A percentile compares a stretch with the other conserved stretches of the same genome.
Conservation (phyloP, 2,329 filamentous ascomycete species). For the Simplicillium aogashimaense region DNA sequence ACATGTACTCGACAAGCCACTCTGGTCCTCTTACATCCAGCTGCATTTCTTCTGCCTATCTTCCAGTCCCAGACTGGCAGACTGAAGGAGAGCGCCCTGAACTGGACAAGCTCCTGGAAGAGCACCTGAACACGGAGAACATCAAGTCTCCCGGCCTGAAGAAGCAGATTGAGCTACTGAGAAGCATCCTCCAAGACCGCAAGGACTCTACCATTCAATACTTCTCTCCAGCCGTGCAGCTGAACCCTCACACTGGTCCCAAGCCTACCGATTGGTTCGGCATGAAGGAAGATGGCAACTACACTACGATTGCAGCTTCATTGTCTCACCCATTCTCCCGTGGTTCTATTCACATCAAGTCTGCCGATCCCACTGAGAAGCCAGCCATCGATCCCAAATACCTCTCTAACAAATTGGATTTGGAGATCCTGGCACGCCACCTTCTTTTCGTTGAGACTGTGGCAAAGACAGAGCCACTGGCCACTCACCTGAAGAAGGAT, state of each 20-base stretch:
- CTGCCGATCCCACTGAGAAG: slow-evolving; percentile 26
- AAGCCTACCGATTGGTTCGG: slow-evolving; percentile 9
- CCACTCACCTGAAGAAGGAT: no score
- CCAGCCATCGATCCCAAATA: slow-evolving; percentile 20
- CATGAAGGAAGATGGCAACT: slow-evolving; percentile 28
- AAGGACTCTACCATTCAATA: slow-evolving; percentile 21
- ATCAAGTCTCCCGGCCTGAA: neutral
- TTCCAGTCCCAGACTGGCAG: slow-evolving; percentile 1
- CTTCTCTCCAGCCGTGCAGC: slow-evolving; percentile 19
- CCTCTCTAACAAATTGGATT: no score
- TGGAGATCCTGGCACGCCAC: no score
- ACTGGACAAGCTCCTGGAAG: slow-evolving; percentile 1
- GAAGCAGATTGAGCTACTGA: slow-evolving; percentile 1
- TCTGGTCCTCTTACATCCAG: slow-evolving; percentile 16
- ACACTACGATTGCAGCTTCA: slow-evolving; percentile 43
- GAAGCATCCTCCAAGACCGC: slow-evolving; percentile 13
- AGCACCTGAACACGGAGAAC: slow-evolving; percentile 9
- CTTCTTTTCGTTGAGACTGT: no score
- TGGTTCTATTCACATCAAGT: slow-evolving; percentile 46
- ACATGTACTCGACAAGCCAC: slow-evolving; percentile 22
- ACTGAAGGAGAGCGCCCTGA: slow-evolving; percentile 2
- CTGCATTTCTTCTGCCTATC: slow-evolving; percentile 4
- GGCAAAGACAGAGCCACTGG: no score
- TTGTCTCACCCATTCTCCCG: slow-evolving; percentile 51
- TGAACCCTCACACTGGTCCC: slow-evolving; percentile 14